A percentile compares a stretch with the other conserved stretches of the same genome.
phyloP scores from a whole-genome alignment of 2,329 filamentous ascomycete species.

The Fusarium multiceps region DNA sequence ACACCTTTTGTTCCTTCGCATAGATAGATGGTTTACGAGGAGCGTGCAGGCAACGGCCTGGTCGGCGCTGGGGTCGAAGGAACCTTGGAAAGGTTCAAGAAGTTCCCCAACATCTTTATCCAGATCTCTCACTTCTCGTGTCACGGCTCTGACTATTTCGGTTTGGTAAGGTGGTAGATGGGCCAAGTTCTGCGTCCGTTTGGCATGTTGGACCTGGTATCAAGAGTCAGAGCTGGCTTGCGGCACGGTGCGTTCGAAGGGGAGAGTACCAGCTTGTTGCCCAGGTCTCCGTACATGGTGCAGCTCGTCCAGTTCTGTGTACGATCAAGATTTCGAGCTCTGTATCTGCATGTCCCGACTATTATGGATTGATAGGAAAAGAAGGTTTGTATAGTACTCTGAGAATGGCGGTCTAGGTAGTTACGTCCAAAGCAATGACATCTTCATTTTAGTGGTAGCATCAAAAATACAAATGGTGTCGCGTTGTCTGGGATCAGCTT shows the following conservation, averaged over 20 bases:
- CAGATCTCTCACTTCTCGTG: constrained; percentile 91
- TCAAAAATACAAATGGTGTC: constrained; percentile 19
- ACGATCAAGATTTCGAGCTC: not conserved
- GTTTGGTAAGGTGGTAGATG: constrained; percentile 93
- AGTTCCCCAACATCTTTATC: constrained; percentile 85
- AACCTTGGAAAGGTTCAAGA: constrained; percentile 83
- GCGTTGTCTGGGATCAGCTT: constrained; percentile 20
- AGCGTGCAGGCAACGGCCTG: constrained; percentile 88
- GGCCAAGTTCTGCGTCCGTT: constrained; percentile 87
- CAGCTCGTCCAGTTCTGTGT: constrained; percentile 5
- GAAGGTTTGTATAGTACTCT: not conserved
- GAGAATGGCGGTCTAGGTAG: not conserved
- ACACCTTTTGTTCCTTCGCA: constrained; percentile 96
- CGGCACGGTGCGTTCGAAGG: not conserved
- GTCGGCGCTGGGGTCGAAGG: constrained; percentile 85
- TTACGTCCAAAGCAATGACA: constrained; percentile 15
- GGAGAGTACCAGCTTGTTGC: constrained; percentile 78
- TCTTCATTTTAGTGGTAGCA: constrained; percentile 9
- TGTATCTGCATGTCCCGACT: not conserved
- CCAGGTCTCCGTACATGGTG: constrained; percentile 86
- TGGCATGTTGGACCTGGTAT: constrained; percentile 88
- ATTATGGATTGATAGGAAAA: not conserved
- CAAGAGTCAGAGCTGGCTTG: constrained; percentile 15
- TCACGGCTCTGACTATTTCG: constrained; percentile 87
- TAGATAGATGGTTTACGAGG: constrained; percentile 92